Evolutionary conservation across 441 rosid species (phyloP), one percentile per base, ranked within the genome.

Genomic region (Monsonia emarginata): DNA sequence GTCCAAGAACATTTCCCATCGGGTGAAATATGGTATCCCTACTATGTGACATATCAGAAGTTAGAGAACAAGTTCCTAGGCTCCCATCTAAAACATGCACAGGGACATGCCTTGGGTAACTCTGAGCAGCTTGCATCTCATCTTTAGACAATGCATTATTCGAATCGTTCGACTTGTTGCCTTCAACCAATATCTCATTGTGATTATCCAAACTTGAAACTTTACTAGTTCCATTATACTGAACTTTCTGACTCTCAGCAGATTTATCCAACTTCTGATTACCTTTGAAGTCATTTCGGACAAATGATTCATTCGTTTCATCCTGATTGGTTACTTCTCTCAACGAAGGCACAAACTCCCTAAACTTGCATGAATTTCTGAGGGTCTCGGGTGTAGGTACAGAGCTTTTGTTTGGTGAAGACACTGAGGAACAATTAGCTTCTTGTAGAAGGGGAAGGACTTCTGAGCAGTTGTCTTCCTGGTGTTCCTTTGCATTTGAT

Each of bases 101-200:
- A 8, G 88, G 79, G 13, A 85, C 85, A 72, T 86, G 88, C 76
- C 82, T 81, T 46, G 95, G 96, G 74, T 81, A 85, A 83, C 71
- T 85, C 65, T 82, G 89, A 69, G 77, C 66, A 36, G 75, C 69
- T 69, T 85, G 84, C 75, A 75, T 75, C 66, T 79, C 83, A 65
- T 79, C 84, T 28, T 70, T 68, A 42, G 68, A 76, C 72, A 72
- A 30, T 46, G 74, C 76, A 64, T 73, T 74, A 44, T 31, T 79
- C 28, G 52, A 57, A 61, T 72, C 72, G 65, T 70, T 71, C 57
- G 72, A 73, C 72, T 73, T 74, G 76, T 70, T 75, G 34, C 71
- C 76, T 71, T 77, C 75, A 70, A 67, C 74, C 26, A 69, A 34
- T 61, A 71, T 84, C 72, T 80, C 82, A 76, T 75, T 65, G 63